Evolutionary conservation across 768 basidiomycete species (phyloP).

Genomic region (Suillus alpinus): DNA sequence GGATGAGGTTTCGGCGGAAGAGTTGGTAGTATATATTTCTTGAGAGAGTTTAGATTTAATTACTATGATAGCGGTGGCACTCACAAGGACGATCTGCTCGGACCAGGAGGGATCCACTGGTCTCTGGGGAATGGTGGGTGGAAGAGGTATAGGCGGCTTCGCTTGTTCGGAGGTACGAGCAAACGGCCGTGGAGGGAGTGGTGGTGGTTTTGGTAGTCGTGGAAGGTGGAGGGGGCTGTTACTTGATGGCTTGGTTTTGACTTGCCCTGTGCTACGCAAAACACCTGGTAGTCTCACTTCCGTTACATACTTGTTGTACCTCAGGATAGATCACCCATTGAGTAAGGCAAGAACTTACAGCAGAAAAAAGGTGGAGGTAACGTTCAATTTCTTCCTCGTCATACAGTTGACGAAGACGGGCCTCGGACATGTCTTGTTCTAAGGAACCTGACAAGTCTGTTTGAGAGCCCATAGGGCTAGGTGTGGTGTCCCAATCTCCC

Average conservation of each 20-base stretch:
- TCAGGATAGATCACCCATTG: neutral
- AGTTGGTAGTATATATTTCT: slow-evolving; percentile 44
- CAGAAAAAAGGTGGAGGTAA: slow-evolving; percentile 59
- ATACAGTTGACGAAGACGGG: slow-evolving; percentile 54
- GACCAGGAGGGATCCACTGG: slow-evolving; percentile 21
- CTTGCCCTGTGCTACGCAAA: slow-evolving; percentile 21
- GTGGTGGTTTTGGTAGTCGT: neutral
- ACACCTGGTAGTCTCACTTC: slow-evolving; percentile 45
- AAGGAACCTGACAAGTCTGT: neutral
- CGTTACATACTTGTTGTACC: slow-evolving; percentile 47
- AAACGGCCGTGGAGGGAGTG: slow-evolving; percentile 2
- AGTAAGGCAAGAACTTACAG: slow-evolving; percentile 37
- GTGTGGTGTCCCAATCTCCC: neutral
- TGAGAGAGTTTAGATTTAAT: slow-evolving; percentile 7
- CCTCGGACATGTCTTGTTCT: slow-evolving; percentile 43
- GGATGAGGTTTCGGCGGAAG: slow-evolving; percentile 42
- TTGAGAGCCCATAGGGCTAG: neutral
- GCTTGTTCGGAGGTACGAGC: neutral
- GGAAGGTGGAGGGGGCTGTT: neutral
- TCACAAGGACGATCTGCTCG: slow-evolving; percentile 24
- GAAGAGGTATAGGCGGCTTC: slow-evolving; percentile 1
- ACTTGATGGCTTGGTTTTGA: slow-evolving; percentile 4
- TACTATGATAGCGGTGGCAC: slow-evolving; percentile 11
- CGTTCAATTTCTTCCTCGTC: slow-evolving; percentile 64
- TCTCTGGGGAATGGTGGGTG: slow-evolving; percentile 8